Conservation (phyloP, 306 rosid species). For the Benincasa hispida region DNA sequence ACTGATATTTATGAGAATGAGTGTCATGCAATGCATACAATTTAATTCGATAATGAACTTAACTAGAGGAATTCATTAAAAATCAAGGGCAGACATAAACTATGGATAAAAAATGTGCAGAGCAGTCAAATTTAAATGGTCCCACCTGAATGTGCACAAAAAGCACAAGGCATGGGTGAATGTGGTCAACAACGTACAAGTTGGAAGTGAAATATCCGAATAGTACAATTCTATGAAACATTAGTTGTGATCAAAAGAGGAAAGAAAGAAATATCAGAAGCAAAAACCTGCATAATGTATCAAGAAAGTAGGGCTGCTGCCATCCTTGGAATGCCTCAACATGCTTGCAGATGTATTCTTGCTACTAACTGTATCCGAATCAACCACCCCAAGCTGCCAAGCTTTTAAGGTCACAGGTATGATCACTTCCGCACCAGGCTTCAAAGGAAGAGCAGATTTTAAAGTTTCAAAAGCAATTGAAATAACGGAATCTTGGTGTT, state of each 20-base stretch:
- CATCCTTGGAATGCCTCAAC: constrained; percentile 59
- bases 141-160: not conserved
- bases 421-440: constrained; percentile 89
- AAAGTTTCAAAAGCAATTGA: constrained; percentile 60
- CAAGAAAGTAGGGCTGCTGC: constrained; percentile 60
- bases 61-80: not conserved
- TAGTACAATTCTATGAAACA: not conserved
- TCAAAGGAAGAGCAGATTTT: constrained; percentile 73
- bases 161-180: not conserved
- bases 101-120: not conserved
- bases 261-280: not conserved
- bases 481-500: constrained; percentile 83
- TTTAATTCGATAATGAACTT: not conserved
- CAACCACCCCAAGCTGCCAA: constrained; percentile 61
- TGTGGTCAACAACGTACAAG: not conserved
- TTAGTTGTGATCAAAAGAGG: not conserved
- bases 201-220: no score
- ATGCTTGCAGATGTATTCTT: constrained; percentile 45
- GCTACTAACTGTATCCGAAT: constrained; percentile 46
- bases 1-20: not conserved
- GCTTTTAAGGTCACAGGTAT: constrained; percentile 84
- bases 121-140: not conserved
- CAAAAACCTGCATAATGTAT: constrained; percentile 85
- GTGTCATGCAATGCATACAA: not conserved
- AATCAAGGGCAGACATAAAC: not conserved